Percentiles rank a stretch among this genome's conserved stretches.
These are phyloP conservation scores for Crataegus laevigata DNA, from an alignment of 306 rosid genomes.

Conservation along the genomic window DNA sequence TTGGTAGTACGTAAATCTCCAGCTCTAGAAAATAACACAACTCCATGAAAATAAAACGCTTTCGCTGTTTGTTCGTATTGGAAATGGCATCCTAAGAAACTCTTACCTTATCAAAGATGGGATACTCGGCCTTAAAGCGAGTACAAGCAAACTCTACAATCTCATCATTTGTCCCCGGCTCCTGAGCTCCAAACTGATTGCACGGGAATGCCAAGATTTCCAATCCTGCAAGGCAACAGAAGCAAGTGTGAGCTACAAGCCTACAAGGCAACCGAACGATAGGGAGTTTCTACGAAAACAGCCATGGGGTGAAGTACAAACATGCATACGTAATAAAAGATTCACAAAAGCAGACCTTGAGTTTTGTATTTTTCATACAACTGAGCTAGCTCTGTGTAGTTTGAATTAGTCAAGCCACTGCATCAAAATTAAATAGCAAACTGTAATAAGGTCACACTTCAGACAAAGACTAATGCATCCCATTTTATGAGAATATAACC, in stretches of 20 bases:
- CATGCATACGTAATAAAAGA: neutral
- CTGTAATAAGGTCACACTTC: neutral
- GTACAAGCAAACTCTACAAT: conserved; percentile 82
- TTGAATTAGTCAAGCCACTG: conserved; percentile 97
- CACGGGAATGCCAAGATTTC: conserved; percentile 97
- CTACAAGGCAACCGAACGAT: neutral
- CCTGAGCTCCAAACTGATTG: conserved; percentile 96
- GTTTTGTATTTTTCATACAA: conserved; percentile 76
- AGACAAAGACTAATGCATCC: neutral
- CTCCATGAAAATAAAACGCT: neutral
- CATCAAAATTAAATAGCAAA: conserved; percentile 24
- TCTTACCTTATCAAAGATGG: conserved; percentile 85
- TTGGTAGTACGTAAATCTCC: neutral
- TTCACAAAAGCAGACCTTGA: conserved; percentile 47
- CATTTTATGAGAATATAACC: no score
- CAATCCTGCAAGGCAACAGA: conserved; percentile 37
- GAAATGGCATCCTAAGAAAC: neutral
- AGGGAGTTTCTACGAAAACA: neutral
- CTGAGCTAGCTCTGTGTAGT: conserved; percentile 87
- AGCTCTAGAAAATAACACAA: neutral
- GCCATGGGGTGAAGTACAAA: neutral
- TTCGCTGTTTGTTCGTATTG: neutral
- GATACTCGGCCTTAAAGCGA: conserved; percentile 91
- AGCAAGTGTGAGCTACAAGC: neutral
- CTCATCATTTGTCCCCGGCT: conserved; percentile 84